phyloP scores from a whole-genome alignment of 2,329 filamentous ascomycete genomes.

The Claviceps capensis region DNA sequence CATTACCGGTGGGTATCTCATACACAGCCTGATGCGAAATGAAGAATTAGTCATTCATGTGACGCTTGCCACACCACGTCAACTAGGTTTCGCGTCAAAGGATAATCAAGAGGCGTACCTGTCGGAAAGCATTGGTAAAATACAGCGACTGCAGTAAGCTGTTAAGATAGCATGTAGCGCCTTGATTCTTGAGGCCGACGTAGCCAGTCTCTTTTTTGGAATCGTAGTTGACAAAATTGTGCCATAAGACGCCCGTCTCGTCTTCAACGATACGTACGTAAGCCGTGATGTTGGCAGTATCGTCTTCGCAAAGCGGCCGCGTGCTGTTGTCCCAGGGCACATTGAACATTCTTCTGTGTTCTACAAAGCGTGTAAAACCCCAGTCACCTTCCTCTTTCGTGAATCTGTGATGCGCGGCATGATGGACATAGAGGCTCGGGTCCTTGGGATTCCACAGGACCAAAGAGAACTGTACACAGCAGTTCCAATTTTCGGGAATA shows the following conservation, averaged over 20 bases:
- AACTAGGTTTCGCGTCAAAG: neutral
- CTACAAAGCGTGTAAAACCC: slow-evolving; percentile 95
- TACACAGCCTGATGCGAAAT: slow-evolving; percentile 62
- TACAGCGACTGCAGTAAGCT: slow-evolving; percentile 74
- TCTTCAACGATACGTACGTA: slow-evolving; percentile 75
- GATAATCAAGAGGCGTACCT: slow-evolving; percentile 35
- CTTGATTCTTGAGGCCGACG: slow-evolving; percentile 92
- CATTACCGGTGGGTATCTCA: slow-evolving; percentile 83
- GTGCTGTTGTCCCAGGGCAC: slow-evolving; percentile 55
- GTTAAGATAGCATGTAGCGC: slow-evolving; percentile 81
- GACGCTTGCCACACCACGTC: neutral
- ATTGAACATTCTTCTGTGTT: slow-evolving; percentile 74
- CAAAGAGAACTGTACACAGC: slow-evolving; percentile 88
- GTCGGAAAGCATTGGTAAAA: slow-evolving; percentile 86
- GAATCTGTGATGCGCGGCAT: slow-evolving; percentile 86
- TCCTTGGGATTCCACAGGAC: slow-evolving; percentile 92
- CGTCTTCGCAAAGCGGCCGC: slow-evolving; percentile 64
- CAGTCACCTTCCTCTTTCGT: slow-evolving; percentile 94
- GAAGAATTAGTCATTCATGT: slow-evolving; percentile 4
- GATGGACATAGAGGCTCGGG: slow-evolving; percentile 69
- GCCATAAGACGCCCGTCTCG: slow-evolving; percentile 79
- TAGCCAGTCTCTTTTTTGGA: slow-evolving; percentile 99
- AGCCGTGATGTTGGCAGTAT: slow-evolving; percentile 65
- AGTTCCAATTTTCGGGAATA: slow-evolving; percentile 86
- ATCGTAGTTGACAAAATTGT: slow-evolving; percentile 88